Conservation (phyloP, 2,329 filamentous ascomycete genomes). For the Graphilbum fragrans region DNA sequence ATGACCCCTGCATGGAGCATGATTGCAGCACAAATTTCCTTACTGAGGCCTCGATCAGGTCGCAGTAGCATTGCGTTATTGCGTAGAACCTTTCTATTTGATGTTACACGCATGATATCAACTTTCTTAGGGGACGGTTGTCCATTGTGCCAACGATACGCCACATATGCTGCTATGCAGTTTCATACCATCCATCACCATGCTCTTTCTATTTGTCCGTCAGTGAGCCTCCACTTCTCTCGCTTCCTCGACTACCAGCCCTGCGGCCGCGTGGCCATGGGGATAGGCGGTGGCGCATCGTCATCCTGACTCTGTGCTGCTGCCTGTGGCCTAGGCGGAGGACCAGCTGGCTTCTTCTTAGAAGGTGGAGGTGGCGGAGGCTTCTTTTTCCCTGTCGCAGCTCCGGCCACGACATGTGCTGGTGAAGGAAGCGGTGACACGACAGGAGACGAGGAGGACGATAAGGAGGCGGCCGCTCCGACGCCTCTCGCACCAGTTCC, state of each 20-base stretch:
- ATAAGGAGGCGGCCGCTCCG: conserved; percentile 46
- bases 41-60: too few species aligned
- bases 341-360: conserved; percentile 34
- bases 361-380: conserved; percentile 34
- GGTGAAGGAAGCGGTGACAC: neutral
- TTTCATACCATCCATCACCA: too few species aligned
- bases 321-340: neutral
- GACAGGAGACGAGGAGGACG: neutral
- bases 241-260: conserved; percentile 4
- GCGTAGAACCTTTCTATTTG: too few species aligned
- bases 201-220: too few species aligned
- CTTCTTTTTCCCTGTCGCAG: conserved; percentile 38
- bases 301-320: conserved; percentile 10
- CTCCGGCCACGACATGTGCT: conserved; percentile 9
- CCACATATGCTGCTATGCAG: too few species aligned
- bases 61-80: too few species aligned
- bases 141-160: too few species aligned
- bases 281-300: conserved; percentile 36
- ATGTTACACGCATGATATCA: too few species aligned
- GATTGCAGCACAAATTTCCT: too few species aligned
- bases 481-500: conserved; percentile 23
- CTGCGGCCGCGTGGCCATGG: conserved; percentile 35
- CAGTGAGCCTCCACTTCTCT: too few species aligned
- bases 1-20: too few species aligned
- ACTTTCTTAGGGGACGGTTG: too few species aligned